Evolutionary conservation across 176 grass and related monocot genomes (phyloP).

Genomic region (Aegilops sharonensis): DNA sequence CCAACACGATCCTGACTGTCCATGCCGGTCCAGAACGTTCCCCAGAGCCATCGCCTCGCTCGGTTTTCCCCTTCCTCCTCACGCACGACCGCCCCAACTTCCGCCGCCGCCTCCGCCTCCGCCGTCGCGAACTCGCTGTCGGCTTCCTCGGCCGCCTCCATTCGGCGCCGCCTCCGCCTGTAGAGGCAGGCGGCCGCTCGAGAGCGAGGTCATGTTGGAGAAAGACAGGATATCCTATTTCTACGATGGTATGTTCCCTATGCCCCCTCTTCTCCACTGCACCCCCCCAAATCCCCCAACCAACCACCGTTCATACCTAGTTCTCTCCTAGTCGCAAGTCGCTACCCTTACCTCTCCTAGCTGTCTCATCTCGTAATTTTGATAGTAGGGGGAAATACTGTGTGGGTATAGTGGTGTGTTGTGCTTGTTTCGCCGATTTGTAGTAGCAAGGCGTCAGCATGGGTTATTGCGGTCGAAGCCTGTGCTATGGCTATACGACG

Average conservation of each 20-base stretch:
- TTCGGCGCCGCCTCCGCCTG: neutral
- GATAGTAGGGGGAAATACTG: neutral
- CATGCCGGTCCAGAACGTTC: neutral
- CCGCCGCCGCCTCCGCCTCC: neutral
- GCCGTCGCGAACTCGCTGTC: neutral
- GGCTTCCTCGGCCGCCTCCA: neutral
- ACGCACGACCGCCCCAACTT: neutral
- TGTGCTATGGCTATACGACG: neutral
- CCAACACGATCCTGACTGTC: neutral
- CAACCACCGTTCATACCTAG: neutral
- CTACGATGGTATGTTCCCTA: constrained; percentile 73
- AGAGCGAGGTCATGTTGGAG: constrained; percentile 50
- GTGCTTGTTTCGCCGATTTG: constrained; percentile 12
- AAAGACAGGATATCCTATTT: constrained; percentile 96
- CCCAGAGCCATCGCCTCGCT: neutral
- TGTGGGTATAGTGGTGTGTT: neutral
- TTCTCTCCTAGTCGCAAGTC: neutral
- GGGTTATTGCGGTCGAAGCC: neutral
- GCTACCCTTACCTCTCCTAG: neutral
- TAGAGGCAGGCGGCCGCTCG: neutral
- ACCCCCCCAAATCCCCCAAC: neutral
- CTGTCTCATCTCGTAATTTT: neutral
- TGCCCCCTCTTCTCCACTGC: neutral
- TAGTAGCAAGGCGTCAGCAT: neutral
- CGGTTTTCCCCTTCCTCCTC: neutral